phyloP scores from a whole-genome alignment of 257 asterid genomes.

The Eustoma russellianum region DNA sequence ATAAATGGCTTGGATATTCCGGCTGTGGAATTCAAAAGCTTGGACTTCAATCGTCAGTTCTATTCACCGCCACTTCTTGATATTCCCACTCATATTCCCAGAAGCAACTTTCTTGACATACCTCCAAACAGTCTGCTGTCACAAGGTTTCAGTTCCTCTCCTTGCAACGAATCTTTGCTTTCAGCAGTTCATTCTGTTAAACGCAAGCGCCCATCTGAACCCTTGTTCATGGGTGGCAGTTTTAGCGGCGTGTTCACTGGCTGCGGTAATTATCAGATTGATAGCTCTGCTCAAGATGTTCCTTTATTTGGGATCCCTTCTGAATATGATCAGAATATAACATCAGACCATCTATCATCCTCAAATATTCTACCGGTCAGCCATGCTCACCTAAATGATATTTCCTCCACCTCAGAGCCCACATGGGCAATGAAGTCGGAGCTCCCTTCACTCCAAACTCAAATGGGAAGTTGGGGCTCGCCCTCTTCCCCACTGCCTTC shows the following conservation, averaged over 20 bases:
- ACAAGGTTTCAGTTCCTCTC: conserved; percentile 32
- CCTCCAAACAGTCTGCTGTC: conserved; percentile 30
- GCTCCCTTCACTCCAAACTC: conserved; percentile 99
- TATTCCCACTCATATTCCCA: conserved; percentile 11
- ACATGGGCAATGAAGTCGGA: conserved; percentile 63
- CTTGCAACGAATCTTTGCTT: conserved; percentile 19
- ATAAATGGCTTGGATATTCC: conserved; percentile 40
- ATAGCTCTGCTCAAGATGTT: conserved; percentile 24
- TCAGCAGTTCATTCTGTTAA: conserved; percentile 41
- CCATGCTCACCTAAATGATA: conserved; percentile 32
- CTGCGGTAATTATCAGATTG: conserved; percentile 27
- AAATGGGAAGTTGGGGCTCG: conserved; percentile 49
- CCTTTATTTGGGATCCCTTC: conserved; percentile 34
- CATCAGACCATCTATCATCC: conserved; percentile 20
- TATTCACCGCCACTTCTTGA: conserved; percentile 33
- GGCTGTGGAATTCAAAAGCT: conserved; percentile 30
- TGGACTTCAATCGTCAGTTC: conserved; percentile 31
- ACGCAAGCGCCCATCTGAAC: conserved; percentile 36
- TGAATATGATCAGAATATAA: conserved; percentile 24
- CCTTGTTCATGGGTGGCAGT: conserved; percentile 23
- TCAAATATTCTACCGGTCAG: conserved; percentile 30
- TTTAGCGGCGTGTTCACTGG: conserved; percentile 12
- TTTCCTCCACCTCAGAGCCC: conserved; percentile 64
- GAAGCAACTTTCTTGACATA: conserved; percentile 33
- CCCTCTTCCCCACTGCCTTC: conserved; percentile 59